Conservation (phyloP, 768 basidiomycete species). For the Naganishia vishniacii region DNA sequence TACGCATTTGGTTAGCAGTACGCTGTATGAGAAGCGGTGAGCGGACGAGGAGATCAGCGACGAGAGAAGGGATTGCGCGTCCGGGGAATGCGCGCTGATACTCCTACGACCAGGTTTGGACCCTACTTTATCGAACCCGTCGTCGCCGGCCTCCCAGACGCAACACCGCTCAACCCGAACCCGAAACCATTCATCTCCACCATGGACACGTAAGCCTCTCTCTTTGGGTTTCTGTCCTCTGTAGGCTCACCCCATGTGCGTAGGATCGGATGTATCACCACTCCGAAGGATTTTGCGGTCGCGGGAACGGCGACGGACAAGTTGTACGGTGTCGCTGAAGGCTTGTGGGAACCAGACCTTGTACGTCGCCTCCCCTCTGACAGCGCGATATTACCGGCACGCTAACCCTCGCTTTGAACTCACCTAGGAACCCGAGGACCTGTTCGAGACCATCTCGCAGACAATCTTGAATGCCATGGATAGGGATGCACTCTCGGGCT, state of each 20-base stretch:
- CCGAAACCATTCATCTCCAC: constrained; percentile 89
- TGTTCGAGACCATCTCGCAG: constrained; percentile 98
- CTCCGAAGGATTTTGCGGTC: constrained; percentile 77
- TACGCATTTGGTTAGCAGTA: constrained; percentile 88
- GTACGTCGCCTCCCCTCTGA: constrained; percentile 42
- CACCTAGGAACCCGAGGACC: constrained; percentile 71
- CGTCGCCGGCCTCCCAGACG: constrained; percentile 68
- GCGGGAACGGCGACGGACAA: constrained; percentile 87
- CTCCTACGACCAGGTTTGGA: constrained; percentile 57
- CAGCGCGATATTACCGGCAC: not conserved
- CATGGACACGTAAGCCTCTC: constrained; percentile 57
- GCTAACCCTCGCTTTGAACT: not conserved
- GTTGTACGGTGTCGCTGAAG: constrained; percentile 94
- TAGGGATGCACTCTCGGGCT: constrained; percentile 91
- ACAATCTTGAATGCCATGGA: constrained; percentile 91
- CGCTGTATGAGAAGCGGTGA: constrained; percentile 81
- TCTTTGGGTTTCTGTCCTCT: not conserved
- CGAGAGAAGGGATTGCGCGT: no score
- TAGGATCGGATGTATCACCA: constrained; percentile 50
- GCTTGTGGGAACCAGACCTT: constrained; percentile 95
- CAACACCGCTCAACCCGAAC: constrained; percentile 52
- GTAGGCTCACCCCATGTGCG: not conserved
- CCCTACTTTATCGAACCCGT: constrained; percentile 97
- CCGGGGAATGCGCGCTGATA: not conserved
- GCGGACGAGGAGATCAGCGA: not conserved